These are phyloP conservation scores for Phlyctochytrium bullatum DNA, from an alignment of 192 early-diverging fungal species.

Conservation along the genomic window DNA sequence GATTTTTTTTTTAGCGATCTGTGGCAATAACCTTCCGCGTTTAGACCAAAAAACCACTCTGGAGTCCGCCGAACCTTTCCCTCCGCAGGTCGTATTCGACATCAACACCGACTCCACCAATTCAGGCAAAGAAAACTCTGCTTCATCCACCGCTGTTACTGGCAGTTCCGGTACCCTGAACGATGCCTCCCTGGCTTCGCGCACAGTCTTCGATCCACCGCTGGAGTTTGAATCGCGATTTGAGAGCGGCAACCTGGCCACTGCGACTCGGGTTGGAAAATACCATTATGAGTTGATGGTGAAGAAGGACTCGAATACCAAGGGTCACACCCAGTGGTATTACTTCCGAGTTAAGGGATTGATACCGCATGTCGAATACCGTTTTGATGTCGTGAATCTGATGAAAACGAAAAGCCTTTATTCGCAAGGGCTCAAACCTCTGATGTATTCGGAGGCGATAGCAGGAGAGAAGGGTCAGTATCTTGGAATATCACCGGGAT, in stretches of 20 bases:
- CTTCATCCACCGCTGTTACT: too few relatives aligned
- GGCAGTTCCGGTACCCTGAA: too few relatives aligned
- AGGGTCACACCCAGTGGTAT: conserved; percentile 38
- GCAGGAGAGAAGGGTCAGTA: conserved; percentile 9
- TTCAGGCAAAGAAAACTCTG: too few relatives aligned
- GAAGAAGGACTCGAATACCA: conserved; percentile 28
- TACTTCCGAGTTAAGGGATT: conserved; percentile 31
- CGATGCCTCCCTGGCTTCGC: too few relatives aligned
- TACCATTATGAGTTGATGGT: conserved; percentile 33
- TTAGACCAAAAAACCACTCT: too few relatives aligned
- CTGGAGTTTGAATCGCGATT: conserved; percentile 46
- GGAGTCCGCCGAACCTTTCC: too few relatives aligned
- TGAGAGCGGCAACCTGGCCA: conserved; percentile 43
- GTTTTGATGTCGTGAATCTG: conserved; percentile 41
- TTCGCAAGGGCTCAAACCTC: conserved; percentile 30
- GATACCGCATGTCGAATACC: conserved; percentile 17
- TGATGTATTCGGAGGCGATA: conserved; percentile 33
- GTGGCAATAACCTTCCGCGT: too few relatives aligned
- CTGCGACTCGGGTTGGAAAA: conserved; percentile 21
- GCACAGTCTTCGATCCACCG: too few relatives aligned
- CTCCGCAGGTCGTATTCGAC: too few relatives aligned
- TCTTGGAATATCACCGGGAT: neutral
- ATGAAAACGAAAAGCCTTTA: conserved; percentile 37
- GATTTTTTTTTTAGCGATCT: neutral
- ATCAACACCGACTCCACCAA: too few relatives aligned